A percentile compares a stretch with the other conserved stretches of the same genome.
Evolutionary conservation across 78 protist species (phyloP).

Genomic region (Dictyostelium discoideum): DNA sequence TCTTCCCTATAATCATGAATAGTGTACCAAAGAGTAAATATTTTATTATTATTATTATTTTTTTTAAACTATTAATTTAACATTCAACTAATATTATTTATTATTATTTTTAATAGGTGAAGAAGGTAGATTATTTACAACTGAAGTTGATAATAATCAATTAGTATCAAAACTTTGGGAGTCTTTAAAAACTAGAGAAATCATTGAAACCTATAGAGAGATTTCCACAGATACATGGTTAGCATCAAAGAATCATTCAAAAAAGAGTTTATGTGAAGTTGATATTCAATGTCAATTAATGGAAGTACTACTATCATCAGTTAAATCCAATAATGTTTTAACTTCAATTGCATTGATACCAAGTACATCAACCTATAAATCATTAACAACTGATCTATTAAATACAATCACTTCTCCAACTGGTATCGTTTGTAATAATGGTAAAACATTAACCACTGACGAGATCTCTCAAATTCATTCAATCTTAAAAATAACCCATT

Average conservation of each 20-base stretch:
- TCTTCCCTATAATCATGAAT: background rate
- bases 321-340: background rate
- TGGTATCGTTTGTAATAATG: background rate
- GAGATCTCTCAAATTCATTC: background rate
- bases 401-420: background rate
- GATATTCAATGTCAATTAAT: background rate
- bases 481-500: background rate
- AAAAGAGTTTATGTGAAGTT: background rate
- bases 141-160: background rate
- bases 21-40: background rate
- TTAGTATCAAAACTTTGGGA: background rate
- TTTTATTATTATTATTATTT: too few species aligned
- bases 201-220: background rate
- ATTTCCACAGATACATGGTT: slow-evolving; percentile 19
- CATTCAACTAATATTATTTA: too few species aligned
- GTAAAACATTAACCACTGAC: background rate
- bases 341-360: background rate
- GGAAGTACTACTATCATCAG: background rate
- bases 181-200: background rate
- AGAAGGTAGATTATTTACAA: background rate
- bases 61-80: too few species aligned
- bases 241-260: background rate
- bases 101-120: background rate
- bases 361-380: background rate
- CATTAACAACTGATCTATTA: background rate